A percentile compares a stretch with the other conserved stretches of the same genome.
Evolutionary conservation across 805 yeast genomes (phyloP).

Genomic region (Wickerhamiella nectarea): DNA sequence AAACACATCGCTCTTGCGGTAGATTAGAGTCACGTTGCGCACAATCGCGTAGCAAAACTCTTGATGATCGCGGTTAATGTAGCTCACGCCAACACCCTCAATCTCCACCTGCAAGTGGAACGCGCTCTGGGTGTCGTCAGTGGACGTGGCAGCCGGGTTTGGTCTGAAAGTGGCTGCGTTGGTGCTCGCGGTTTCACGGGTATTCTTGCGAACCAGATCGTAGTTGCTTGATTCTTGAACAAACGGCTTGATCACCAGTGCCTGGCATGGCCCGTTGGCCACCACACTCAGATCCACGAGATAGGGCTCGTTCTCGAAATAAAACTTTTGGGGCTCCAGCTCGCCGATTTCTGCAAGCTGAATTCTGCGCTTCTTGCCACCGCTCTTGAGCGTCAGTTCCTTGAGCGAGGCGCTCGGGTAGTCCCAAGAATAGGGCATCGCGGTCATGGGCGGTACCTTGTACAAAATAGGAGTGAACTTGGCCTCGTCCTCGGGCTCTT

Average conservation of each 20-base stretch:
- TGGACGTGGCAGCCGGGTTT: slow-evolving; percentile 10
- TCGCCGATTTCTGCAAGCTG: slow-evolving; percentile 90
- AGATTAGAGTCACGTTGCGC: slow-evolving; percentile 66
- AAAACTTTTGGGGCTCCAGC: slow-evolving; percentile 69
- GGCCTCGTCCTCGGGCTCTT: slow-evolving; percentile 24
- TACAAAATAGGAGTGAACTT: slow-evolving; percentile 70
- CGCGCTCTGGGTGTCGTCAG: slow-evolving; percentile 12
- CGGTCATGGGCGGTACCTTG: slow-evolving; percentile 73
- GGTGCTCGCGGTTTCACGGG: background rate
- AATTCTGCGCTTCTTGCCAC: slow-evolving; percentile 46
- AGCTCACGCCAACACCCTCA: slow-evolving; percentile 72
- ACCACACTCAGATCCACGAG: slow-evolving; percentile 79
- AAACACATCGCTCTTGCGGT: slow-evolving; percentile 70
- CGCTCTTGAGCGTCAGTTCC: slow-evolving; percentile 60
- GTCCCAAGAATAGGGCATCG: slow-evolving; percentile 98
- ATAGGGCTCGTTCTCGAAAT: slow-evolving; percentile 29
- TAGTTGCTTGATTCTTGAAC: slow-evolving; percentile 68
- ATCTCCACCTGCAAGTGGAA: slow-evolving; percentile 46
- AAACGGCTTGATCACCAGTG: slow-evolving; percentile 69
- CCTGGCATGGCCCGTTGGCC: slow-evolving; percentile 92
- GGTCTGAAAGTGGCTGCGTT: background rate
- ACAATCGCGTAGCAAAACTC: slow-evolving; percentile 77
- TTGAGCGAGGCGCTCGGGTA: slow-evolving; percentile 81
- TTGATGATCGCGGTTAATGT: slow-evolving; percentile 53
- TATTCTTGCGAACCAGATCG: slow-evolving; percentile 8